These are phyloP conservation scores for Lumnitzera littorea DNA, from an alignment of 345 rosid species.

Conservation along the genomic window DNA sequence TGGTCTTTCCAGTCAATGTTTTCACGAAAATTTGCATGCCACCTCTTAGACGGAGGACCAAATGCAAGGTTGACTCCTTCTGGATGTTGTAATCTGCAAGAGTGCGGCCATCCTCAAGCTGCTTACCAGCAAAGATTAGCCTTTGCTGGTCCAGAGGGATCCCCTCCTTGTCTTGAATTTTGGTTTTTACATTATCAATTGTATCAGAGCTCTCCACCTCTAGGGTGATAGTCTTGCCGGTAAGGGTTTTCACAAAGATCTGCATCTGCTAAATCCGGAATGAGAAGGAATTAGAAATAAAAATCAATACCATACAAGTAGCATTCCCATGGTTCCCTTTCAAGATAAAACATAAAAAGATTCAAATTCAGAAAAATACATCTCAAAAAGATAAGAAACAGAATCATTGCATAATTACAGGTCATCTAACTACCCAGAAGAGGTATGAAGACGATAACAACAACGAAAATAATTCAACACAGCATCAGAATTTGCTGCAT, in stretches of 20 bases:
- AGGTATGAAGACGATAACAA: no score
- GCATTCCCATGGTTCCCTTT: no score
- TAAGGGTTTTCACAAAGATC: constrained; percentile 17
- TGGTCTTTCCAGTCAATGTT: constrained; percentile 20
- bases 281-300: no score
- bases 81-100: constrained; percentile 10
- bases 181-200: constrained; percentile 12
- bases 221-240: constrained; percentile 14
- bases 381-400: no score
- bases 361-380: no score
- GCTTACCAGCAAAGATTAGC: neutral
- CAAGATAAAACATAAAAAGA: no score
- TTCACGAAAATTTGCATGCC: constrained; percentile 24
- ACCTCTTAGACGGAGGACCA: constrained; percentile 18
- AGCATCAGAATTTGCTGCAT: no score
- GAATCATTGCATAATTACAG: no score
- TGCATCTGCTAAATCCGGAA: constrained; percentile 6
- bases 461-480: no score
- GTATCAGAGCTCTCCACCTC: constrained; percentile 17
- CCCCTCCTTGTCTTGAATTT: constrained; percentile 17
- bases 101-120: constrained; percentile 11
- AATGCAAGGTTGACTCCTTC: constrained; percentile 12
- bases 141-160: constrained; percentile 17
- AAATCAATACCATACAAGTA: no score
- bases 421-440: no score